Evolutionary conservation across 805 yeast genomes (phyloP).

Genomic region (Cyberlindnera xishuangbannaensis): DNA sequence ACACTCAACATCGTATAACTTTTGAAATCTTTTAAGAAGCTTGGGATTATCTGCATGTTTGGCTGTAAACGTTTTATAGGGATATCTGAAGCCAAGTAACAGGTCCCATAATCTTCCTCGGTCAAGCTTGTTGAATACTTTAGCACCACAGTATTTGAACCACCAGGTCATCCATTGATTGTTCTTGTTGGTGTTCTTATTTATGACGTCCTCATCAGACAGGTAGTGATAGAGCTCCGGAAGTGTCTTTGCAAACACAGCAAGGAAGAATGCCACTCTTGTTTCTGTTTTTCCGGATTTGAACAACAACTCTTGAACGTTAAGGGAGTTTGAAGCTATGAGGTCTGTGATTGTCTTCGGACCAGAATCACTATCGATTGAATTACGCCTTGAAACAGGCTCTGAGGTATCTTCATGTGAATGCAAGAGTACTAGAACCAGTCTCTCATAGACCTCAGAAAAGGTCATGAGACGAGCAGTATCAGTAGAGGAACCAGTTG

Average conservation of each 20-base stretch:
- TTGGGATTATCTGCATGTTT: conserved; percentile 15
- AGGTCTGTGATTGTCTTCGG: conserved; percentile 14
- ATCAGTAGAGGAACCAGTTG: conserved; percentile 16
- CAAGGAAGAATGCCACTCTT: conserved; percentile 61
- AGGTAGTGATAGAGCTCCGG: conserved; percentile 76
- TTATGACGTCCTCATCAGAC: conserved; percentile 72
- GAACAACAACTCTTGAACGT: conserved; percentile 35
- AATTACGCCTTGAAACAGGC: conserved; percentile 8
- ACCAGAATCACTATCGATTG: conserved; percentile 8
- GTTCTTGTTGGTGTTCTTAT: conserved; percentile 43
- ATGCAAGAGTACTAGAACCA: conserved; percentile 70
- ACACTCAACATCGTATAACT: conserved; percentile 14
- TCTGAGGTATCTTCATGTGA: conserved; percentile 20
- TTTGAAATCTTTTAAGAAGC: conserved; percentile 17
- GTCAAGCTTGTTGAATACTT: conserved; percentile 74
- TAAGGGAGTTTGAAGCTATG: conserved; percentile 15
- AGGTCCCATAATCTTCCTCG: conserved; percentile 89
- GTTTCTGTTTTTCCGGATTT: conserved; percentile 56
- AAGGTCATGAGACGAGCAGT: conserved; percentile 36
- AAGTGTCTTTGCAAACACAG: conserved; percentile 51
- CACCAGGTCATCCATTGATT: conserved; percentile 95
- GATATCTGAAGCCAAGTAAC: conserved; percentile 68
- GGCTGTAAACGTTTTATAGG: conserved; percentile 21
- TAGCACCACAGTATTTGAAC: conserved; percentile 86
- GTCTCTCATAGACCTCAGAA: conserved; percentile 66